Percentiles rank a stretch among this genome's conserved stretches.
phyloP scores from a whole-genome alignment of 495 filamentous ascomycete species.

The Penicillium riverlandense region DNA sequence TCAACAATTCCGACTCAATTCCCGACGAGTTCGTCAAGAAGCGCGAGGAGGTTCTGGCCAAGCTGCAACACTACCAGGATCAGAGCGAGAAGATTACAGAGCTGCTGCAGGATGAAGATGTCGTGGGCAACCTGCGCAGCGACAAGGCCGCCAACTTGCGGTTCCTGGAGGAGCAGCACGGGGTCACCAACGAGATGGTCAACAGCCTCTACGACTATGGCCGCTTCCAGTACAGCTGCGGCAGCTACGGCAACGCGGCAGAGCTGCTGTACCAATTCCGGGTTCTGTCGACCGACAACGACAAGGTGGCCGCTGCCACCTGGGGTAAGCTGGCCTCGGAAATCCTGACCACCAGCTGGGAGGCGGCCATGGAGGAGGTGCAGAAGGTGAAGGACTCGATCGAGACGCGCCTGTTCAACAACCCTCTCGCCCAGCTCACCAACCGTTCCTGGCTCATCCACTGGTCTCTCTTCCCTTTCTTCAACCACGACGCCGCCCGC shows the following conservation, averaged over 20 bases:
- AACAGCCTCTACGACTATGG: conserved; percentile 90
- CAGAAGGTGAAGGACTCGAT: conserved; percentile 89
- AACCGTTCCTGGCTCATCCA: conserved; percentile 96
- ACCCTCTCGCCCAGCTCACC: conserved; percentile 86
- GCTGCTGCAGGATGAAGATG: conserved; percentile 76
- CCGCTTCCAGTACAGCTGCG: conserved; percentile 93
- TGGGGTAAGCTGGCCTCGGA: conserved; percentile 96
- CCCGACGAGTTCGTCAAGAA: conserved; percentile 81
- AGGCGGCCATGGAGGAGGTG: conserved; percentile 90
- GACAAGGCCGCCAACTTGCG: conserved; percentile 97
- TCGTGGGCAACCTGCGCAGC: conserved; percentile 77
- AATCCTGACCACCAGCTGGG: conserved; percentile 90
- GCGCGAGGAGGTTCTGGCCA: conserved; percentile 79
- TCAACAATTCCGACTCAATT: conserved; percentile 69
- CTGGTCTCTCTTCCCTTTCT: conserved; percentile 98
- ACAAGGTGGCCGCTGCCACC: conserved; percentile 87
- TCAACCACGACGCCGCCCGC: conserved; percentile 89
- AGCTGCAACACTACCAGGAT: conserved; percentile 72
- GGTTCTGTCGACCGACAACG: conserved; percentile 93
- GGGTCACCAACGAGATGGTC: conserved; percentile 89
- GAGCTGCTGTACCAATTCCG: conserved; percentile 94
- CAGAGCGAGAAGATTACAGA: conserved; percentile 79
- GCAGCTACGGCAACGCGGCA: conserved; percentile 79
- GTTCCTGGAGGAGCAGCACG: conserved; percentile 89
- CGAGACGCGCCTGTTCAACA: conserved; percentile 87